Base-by-base conservation (phyloP, 768 basidiomycete species). In the Naganishia vaughanmartiniae region DNA sequence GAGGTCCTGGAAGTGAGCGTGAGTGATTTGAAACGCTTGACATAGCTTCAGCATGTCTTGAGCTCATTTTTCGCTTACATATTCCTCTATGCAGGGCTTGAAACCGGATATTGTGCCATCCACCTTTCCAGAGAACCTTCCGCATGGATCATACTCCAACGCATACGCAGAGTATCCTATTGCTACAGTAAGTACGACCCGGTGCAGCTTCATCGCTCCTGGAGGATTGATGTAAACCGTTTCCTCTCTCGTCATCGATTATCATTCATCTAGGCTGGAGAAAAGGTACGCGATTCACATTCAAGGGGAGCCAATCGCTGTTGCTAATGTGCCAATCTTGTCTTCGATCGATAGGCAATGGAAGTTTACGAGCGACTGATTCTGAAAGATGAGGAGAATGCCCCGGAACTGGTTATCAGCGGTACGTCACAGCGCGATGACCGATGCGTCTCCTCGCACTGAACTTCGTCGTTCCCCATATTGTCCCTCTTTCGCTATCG, bases 321-420 rank as follows among this genome's bases (percentile, higher is more conserved):
- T 21, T 39, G 19, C n/a, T 24, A 58, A 34, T 58, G 34, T 2
- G 5, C 36, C n/a, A 34, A 14, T 36, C 31, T 7, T 66, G 26
- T 39, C 54, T 1, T 33, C 21, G 15, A 2, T 66, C 34, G 1
- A 9, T 70, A 84, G 83, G 94, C 87, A 33, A 87, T 89, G 48
- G 91, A 93, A 79, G 94, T 92, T 26, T 93, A 93, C 77, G 87
- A 89, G 80, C 83, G 88, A n/a, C 83, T 93, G n/a, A 67, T 76
- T 2, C 71, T 87, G 86, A 77, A 69, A 31, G 82, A 86, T 42
- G 81, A 88, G 66, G 86, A 89, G 6, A 86, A 91, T 74, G 83
- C 88, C 0, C 89, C 90, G 0, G 90, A 91, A 80, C 84, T 93
- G 17, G 90, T 93, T 36, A 91, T 92, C 69, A 87, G 86, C 39